These are phyloP conservation scores for Pterocarpus macrocarpus DNA, from an alignment of 306 rosid genomes.

Conservation along the genomic window DNA sequence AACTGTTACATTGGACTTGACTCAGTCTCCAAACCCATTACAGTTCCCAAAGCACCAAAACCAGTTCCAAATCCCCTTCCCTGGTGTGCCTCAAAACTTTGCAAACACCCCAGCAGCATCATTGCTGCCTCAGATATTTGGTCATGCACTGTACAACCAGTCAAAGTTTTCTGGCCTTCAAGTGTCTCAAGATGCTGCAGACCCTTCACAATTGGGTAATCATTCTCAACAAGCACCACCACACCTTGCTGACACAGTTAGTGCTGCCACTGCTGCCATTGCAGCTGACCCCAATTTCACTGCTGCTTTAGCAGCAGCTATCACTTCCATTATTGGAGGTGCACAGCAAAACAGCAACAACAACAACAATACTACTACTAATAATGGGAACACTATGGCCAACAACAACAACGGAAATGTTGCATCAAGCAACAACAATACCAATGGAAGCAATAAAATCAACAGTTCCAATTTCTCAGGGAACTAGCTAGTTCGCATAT, in stretches of 20 bases:
- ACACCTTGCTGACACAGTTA: slow-evolving; percentile 57
- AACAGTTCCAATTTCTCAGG: slow-evolving; percentile 50
- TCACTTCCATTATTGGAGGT: slow-evolving; percentile 71
- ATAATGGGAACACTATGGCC: slow-evolving; percentile 37
- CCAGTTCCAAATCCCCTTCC: slow-evolving; percentile 68
- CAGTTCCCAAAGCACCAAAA: slow-evolving; percentile 55
- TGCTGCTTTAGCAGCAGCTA: slow-evolving; percentile 76
- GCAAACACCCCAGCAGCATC: slow-evolving; percentile 47
- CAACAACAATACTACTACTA: slow-evolving; percentile 19
- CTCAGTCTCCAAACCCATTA: slow-evolving; percentile 72
- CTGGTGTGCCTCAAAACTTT: slow-evolving; percentile 46
- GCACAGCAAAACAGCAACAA: slow-evolving; percentile 53
- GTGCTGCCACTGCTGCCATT: slow-evolving; percentile 74
- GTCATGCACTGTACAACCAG: slow-evolving; percentile 72
- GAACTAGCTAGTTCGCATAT: slow-evolving; percentile 36
- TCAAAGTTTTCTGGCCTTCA: slow-evolving; percentile 89
- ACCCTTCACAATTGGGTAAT: slow-evolving; percentile 43
- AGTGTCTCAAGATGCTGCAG: slow-evolving; percentile 66
- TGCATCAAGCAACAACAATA: slow-evolving; percentile 51
- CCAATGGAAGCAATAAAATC: slow-evolving; percentile 52
- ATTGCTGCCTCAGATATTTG: slow-evolving; percentile 71
- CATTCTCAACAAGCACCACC: slow-evolving; percentile 44
- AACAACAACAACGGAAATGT: slow-evolving; percentile 44
- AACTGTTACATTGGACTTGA: slow-evolving; percentile 89
- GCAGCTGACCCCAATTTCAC: slow-evolving; percentile 81